A percentile compares a stretch with the other conserved stretches of the same genome.
Conservation (phyloP, 352 stramenopile species). For the Phytophthora agathidicida region DNA sequence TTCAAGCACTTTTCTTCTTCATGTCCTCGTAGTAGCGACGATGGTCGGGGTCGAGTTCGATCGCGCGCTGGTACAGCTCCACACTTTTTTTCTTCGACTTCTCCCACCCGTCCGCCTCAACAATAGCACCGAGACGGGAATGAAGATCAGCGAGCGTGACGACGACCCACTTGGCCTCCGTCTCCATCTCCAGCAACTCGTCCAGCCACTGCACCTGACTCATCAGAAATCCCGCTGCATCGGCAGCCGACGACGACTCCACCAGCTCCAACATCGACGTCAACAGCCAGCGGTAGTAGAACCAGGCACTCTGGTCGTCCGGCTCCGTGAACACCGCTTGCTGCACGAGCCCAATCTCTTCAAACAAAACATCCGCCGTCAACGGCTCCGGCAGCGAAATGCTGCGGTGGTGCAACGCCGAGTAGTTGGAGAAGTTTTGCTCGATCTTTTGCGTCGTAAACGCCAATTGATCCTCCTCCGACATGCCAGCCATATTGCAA, state of each 20-base stretch:
- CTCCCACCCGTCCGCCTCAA: conserved; percentile 19
- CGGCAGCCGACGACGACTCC: conserved; percentile 43
- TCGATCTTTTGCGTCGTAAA: conserved; percentile 97
- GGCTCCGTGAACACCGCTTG: conserved; percentile 98
- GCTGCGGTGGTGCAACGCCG: conserved; percentile 76
- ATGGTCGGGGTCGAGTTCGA: conserved; percentile 64
- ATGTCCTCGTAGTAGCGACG: conserved; percentile 68
- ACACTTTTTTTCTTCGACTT: conserved; percentile 51
- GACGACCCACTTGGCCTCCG: conserved; percentile 74
- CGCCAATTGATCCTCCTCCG: conserved; percentile 83
- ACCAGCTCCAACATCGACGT: conserved; percentile 71
- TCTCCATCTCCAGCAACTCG: conserved; percentile 85
- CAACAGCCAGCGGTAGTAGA: conserved; percentile 97
- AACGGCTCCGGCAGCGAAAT: conserved; percentile 59
- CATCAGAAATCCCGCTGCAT: conserved; percentile 57
- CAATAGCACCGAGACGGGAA: conserved; percentile 34
- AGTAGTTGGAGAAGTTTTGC: conserved; percentile 99
- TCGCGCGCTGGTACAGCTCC: conserved; percentile 55
- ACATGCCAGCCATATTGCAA: conserved; percentile 55
- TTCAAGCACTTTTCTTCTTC: conserved; percentile 34
- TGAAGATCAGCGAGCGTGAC: conserved; percentile 67
- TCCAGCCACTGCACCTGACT: conserved; percentile 84
- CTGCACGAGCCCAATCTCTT: conserved; percentile 89
- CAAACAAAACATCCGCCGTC: conserved; percentile 53
- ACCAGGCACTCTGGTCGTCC: conserved; percentile 98